A percentile compares a stretch with the other conserved stretches of the same genome.
Conservation (phyloP, 495 filamentous ascomycete genomes). For the Penicillium atrosanguineum region DNA sequence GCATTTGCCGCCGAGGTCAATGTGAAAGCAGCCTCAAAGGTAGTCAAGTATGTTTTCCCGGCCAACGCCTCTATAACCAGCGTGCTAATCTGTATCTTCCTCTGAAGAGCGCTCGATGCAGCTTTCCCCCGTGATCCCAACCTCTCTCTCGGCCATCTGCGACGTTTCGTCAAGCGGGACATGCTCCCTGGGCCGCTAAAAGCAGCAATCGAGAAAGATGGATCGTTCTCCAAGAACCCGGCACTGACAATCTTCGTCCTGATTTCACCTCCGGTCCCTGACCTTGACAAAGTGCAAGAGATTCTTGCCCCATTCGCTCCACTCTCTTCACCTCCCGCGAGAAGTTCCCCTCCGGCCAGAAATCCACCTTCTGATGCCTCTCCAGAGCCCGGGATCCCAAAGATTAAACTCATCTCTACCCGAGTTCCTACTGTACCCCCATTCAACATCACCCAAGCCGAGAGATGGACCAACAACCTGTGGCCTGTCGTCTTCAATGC, state of each 20-base stretch:
- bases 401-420: constrained; percentile 44
- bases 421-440: constrained; percentile 74
- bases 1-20: constrained; percentile 46
- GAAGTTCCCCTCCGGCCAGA: constrained; percentile 17
- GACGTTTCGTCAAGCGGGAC: constrained; percentile 71
- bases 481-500: constrained; percentile 91
- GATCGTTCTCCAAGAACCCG: not conserved
- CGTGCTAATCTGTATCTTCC: not conserved
- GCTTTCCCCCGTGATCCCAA: constrained; percentile 54
- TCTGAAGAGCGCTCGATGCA: constrained; percentile 42
- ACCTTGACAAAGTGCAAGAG: constrained; percentile 21
- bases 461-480: constrained; percentile 68
- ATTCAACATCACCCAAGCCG: constrained; percentile 69
- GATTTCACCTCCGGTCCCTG: constrained; percentile 36
- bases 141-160: constrained; percentile 71
- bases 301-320: constrained; percentile 39
- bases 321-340: not conserved
- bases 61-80: not conserved
- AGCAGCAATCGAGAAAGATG: constrained; percentile 23
- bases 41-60: constrained; percentile 41
- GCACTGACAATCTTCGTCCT: constrained; percentile 38
- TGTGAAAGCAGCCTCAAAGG: constrained; percentile 42
- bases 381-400: constrained; percentile 21
- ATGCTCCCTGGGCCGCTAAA: constrained; percentile 58
- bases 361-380: constrained; percentile 17